Conservation (phyloP, 345 rosid genomes). For the Salix koriyanagi region DNA sequence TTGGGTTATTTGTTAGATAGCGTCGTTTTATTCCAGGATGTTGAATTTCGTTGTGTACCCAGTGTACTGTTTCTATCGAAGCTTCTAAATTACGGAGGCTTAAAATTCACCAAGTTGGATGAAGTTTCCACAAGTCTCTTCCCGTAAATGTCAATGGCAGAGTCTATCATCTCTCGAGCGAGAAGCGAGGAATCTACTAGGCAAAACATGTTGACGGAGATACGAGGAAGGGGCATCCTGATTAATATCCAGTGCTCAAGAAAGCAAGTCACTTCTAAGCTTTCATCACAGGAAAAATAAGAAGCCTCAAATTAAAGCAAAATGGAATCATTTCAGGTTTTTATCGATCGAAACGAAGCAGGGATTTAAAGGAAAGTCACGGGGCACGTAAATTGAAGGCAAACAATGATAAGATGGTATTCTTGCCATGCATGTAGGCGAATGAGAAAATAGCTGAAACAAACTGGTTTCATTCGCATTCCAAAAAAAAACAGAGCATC, state of each 20-base stretch:
- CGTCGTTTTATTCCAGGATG: neutral
- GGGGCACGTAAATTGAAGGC: neutral
- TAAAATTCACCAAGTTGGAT: neutral
- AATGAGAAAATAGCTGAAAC: neutral
- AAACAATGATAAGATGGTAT: neutral
- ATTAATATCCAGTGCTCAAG: neutral
- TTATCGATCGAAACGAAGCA: too few species aligned
- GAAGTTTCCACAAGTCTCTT: neutral
- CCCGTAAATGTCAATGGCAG: neutral
- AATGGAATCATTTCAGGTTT: neutral
- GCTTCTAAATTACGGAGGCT: too few species aligned
- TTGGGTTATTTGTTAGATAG: conserved; percentile 9
- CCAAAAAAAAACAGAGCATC: neutral
- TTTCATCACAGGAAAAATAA: neutral
- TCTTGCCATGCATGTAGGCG: neutral
- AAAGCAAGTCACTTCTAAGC: neutral
- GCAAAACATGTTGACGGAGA: neutral
- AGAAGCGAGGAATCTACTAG: neutral
- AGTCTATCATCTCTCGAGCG: neutral
- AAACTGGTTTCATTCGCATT: neutral
- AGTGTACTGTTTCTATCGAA: neutral
- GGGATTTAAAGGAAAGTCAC: too few species aligned
- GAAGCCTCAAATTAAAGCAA: neutral
- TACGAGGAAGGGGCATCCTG: neutral
- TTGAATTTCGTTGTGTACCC: neutral